Conservation (phyloP, 257 asterid species). For the Paulownia fortunei region DNA sequence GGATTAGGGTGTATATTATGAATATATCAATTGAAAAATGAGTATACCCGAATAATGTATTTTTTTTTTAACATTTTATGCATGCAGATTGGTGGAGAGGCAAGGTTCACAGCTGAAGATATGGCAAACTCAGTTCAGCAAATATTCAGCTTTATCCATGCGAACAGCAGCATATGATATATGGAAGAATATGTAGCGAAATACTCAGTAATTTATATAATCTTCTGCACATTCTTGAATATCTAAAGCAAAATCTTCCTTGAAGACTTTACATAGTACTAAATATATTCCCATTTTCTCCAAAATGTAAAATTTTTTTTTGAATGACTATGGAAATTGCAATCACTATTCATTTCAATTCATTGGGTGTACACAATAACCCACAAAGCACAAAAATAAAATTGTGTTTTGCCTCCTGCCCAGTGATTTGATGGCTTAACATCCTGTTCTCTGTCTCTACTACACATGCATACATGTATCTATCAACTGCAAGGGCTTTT, state of each 20-base stretch:
- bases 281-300: background rate
- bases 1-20: too few species aligned
- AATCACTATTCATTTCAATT: too few species aligned
- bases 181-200: background rate
- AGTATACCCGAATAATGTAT: background rate
- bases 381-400: background rate
- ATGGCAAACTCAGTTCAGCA: conserved; percentile 93
- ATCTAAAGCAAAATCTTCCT: background rate
- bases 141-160: conserved; percentile 84
- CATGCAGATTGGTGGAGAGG: conserved; percentile 73
- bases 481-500: background rate
- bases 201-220: background rate
- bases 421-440: background rate
- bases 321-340: background rate
- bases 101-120: conserved; percentile 79
- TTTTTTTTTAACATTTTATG: background rate
- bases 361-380: too few species aligned
- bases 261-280: background rate
- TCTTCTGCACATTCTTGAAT: background rate
- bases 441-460: background rate
- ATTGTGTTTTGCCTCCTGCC: too few species aligned
- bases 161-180: conserved; percentile 51
- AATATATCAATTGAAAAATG: background rate
- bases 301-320: background rate
- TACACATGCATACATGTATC: background rate